Conservation (phyloP, 169 alveolate species). For the Plasmodium vivax region DNA sequence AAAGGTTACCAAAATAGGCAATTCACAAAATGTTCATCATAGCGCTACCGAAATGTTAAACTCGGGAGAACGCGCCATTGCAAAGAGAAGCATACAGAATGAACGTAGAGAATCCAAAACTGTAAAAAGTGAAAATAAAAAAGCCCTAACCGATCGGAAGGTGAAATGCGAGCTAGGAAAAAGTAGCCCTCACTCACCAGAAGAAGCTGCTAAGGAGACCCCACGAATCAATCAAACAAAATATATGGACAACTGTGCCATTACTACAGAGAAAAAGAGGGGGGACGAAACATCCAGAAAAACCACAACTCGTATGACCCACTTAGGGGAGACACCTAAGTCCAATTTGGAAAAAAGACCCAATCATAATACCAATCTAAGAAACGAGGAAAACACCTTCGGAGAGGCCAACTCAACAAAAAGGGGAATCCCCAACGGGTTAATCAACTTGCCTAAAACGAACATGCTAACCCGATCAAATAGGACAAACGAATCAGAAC, state of each 20-base stretch:
- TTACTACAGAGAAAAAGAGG: neutral
- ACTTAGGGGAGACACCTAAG: neutral
- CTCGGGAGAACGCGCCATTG: neutral
- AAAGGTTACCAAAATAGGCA: neutral
- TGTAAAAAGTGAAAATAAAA: neutral
- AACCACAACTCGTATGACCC: neutral
- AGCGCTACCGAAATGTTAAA: neutral
- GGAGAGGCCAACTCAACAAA: neutral
- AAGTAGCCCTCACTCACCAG: neutral
- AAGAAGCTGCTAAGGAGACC: neutral
- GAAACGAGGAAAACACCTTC: neutral
- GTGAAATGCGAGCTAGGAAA: neutral
- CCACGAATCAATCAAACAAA: neutral
- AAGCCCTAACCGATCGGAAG: neutral
- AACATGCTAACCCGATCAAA: neutral
- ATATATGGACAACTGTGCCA: neutral
- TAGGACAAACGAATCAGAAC: neutral
- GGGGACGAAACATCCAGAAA: neutral
- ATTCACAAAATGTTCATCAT: neutral
- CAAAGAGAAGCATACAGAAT: neutral
- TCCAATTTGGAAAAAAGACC: neutral
- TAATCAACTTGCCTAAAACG: neutral
- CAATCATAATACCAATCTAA: neutral
- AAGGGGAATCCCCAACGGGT: neutral
- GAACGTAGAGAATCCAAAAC: neutral